Percentiles rank a stretch among this genome's conserved stretches.
Evolutionary conservation across 768 basidiomycete genomes (phyloP).

Genomic region (Pisolithus tinctorius): DNA sequence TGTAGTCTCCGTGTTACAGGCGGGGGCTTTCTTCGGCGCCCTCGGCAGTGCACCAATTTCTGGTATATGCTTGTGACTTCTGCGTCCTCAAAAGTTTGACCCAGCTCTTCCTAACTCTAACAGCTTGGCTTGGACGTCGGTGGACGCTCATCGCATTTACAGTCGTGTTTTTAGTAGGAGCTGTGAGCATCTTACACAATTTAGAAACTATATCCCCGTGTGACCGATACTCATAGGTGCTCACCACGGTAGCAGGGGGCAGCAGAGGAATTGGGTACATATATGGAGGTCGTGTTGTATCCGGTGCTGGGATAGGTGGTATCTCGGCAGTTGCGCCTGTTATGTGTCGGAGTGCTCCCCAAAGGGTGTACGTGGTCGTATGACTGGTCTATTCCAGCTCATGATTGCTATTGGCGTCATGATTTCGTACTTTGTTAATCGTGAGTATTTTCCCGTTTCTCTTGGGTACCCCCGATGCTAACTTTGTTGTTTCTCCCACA

Average conservation of each 20-base stretch:
- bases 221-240: slow-evolving; percentile 36
- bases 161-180: slow-evolving; percentile 62
- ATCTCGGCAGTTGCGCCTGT: slow-evolving; percentile 40
- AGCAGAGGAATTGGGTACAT: slow-evolving; percentile 54
- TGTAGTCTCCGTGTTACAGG: slow-evolving; percentile 83
- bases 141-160: slow-evolving; percentile 57
- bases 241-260: slow-evolving; percentile 61
- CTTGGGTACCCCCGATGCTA: background rate
- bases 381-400: slow-evolving; percentile 36
- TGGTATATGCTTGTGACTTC: slow-evolving; percentile 31
- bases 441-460: background rate
- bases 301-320: slow-evolving; percentile 57
- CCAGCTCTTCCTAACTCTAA: slow-evolving; percentile 18
- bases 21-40: slow-evolving; percentile 72
- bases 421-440: slow-evolving; percentile 12
- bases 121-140: slow-evolving; percentile 62
- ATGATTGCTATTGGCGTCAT: slow-evolving; percentile 27
- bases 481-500: background rate
- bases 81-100: background rate
- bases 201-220: background rate
- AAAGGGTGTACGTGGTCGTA: slow-evolving; percentile 41
- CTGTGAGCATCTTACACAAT: slow-evolving; percentile 35
- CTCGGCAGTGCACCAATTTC: slow-evolving; percentile 59
- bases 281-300: slow-evolving; percentile 40
- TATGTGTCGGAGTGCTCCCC: slow-evolving; percentile 49